Base-by-base conservation (phyloP, 306 rosid genomes). In the Senna siamea region DNA sequence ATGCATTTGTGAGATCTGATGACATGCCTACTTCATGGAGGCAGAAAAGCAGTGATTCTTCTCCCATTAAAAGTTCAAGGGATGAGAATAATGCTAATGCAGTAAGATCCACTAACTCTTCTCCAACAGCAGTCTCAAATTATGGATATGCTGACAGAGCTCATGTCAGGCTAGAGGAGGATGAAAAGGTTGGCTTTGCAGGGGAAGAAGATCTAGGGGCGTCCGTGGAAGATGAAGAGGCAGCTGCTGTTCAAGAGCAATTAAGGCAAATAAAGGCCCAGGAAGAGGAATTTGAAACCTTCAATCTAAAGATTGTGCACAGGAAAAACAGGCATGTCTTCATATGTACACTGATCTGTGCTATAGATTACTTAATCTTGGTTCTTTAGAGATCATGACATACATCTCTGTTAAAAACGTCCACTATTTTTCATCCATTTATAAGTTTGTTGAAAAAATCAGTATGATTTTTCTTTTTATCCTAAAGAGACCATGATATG, bases 221-320 rank as follows among this genome's bases (percentile, higher is more conserved):
- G 58, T 88, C 86, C 58, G 88, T 90, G 18, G 99, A 95, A 67
- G 99, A 95, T 66, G 99, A 95, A 79, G 99, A 95, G 83, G 92
- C 94, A 40, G 95, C 97, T 66, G 99, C 98, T 60, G 96, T 95
- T 74, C 99, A 95, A 86, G 99, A 92, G 89, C 99, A 95, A 90
- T 93, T 92, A 68, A 83, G 93, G 87, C 99, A 95, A 83, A 88
- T 95, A 87, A 88, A 85, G 85, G 91, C 89, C 46, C 99, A 95
- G 80, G 99, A 92, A 86, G 97, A 92, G 73, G 98, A 92, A 80
- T 95, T 95, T 85, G 98, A 95, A 78, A 90, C 97, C 75, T 95
- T 95, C 89, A 88, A 92, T 83, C 96, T 95, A 70, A 92, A 87
- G 91, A 90, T 95, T 74, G 98, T 95, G 86, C 99, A 95, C 81